Evolutionary conservation across 1,139 yeast species (phyloP), one percentile per base, ranked within the genome.

Genomic region (Pneumocystis carinii): DNA sequence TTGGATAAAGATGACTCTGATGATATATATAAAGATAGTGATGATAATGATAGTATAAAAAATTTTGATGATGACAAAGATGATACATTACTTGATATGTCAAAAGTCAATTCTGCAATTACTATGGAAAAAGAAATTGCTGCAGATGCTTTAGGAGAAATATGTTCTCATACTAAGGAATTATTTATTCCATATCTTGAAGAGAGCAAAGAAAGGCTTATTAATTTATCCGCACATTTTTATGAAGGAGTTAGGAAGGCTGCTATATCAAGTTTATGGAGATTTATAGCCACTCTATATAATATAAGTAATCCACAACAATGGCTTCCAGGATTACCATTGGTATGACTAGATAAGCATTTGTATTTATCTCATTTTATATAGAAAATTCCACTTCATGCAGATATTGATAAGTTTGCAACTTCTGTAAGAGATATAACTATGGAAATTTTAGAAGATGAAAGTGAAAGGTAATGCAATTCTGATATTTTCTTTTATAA

Each of bases 81-180:
- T 10, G 74, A 70, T 15, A 66, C 67, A 63, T 74, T 85, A 68
- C 83, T 81, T 66, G 84, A 85, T 71, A 85, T 85, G 68, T 80
- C 87, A 73, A 85, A 87, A 70, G 90, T 90, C 68, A 90, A 90
- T 79, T 87, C 96, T 62, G 97, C 96, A 78, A 84, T 92, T 71
- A 89, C 97, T 68, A 86, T 88, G 71, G 98, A 92, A 78, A 92
- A 92, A 78, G 98, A 92, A 78, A 90, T 88, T 70, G 96, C 97
- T n/a, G 82, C 94, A 60, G 94, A 90, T 72, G 95, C 97, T 29
- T 78, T 92, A 70, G 85, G 90, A 61, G 97, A 92, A 72, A 81
- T 92, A 72, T 95, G 96, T 66, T 75, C 81, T 66, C 95, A 95
- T 69, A 86, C 96, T 62, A 89, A 90, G 70, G 83, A 82, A 67